Percentiles rank a stretch among this genome's conserved stretches.
These are phyloP conservation scores for Fistulina hepatica DNA, from an alignment of 1,284 basidiomycete genomes.

Conservation along the genomic window DNA sequence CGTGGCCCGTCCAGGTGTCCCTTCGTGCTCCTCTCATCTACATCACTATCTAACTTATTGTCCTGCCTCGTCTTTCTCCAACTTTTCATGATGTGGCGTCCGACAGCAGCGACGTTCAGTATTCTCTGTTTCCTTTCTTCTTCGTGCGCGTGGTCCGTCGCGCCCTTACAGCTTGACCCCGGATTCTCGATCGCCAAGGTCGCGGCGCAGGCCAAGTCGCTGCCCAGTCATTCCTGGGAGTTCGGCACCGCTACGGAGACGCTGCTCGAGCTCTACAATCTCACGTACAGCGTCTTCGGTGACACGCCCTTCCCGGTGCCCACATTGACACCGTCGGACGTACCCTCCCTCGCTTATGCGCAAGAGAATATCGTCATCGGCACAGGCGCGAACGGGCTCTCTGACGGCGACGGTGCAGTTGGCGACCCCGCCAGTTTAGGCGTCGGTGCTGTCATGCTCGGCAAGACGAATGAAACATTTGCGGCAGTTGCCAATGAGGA, in stretches of 20 bases:
- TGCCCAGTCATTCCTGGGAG: slow-evolving; percentile 36
- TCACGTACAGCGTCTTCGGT: slow-evolving; percentile 29
- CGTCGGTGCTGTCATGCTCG: slow-evolving; percentile 29
- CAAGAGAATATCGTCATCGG: slow-evolving; percentile 27
- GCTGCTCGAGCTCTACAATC: slow-evolving; percentile 32
- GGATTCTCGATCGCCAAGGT: slow-evolving; percentile 32
- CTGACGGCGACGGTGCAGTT: slow-evolving; percentile 28
- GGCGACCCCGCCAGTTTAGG: slow-evolving; percentile 36
- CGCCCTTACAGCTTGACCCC: slow-evolving; percentile 25
- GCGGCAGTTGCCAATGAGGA: slow-evolving; percentile 14
- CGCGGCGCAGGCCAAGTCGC: slow-evolving; percentile 20
- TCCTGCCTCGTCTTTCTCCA: too few species aligned
- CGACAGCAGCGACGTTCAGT: too few species aligned
- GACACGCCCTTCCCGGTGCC: slow-evolving; percentile 25
- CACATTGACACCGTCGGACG: slow-evolving; percentile 12
- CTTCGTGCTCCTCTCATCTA: too few species aligned
- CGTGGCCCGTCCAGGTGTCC: too few species aligned
- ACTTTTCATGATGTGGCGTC: too few species aligned
- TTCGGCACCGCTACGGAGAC: slow-evolving; percentile 32
- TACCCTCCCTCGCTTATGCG: slow-evolving; percentile 26
- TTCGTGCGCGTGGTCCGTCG: too few species aligned
- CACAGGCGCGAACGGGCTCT: slow-evolving; percentile 25
- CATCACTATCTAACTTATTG: too few species aligned
- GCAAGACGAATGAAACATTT: slow-evolving; percentile 20
- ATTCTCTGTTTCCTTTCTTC: too few species aligned